Percentiles rank a stretch among this genome's conserved stretches.
phyloP scores from a whole-genome alignment of 164 flowering plant species.

The Kingdonia uniflora region DNA sequence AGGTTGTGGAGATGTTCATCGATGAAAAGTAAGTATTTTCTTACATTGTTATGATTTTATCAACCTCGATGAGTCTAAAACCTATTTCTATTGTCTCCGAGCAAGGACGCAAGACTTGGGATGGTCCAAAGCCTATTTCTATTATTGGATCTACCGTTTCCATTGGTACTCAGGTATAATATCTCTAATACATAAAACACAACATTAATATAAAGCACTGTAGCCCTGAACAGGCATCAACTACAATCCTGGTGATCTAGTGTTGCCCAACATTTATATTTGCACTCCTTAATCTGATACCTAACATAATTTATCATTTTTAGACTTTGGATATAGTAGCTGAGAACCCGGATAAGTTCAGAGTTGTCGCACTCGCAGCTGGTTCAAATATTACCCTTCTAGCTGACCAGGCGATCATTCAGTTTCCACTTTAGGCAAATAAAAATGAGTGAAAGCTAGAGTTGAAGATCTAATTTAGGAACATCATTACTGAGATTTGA shows the following conservation, averaged over 20 bases:
- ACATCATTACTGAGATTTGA: not conserved
- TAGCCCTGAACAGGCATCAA: not conserved
- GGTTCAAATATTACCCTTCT: conserved; percentile 97
- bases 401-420: conserved; percentile 74
- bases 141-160: conserved; percentile 96
- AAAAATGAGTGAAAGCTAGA: conserved; percentile 1
- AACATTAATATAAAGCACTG: too few relatives aligned
- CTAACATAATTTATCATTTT: conserved; percentile 12
- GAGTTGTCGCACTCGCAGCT: conserved; percentile 92
- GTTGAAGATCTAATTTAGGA: not conserved
- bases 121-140: conserved; percentile 90
- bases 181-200: not conserved
- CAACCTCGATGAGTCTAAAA: too few relatives aligned
- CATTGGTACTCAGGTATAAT: conserved; percentile 87
- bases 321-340: conserved; percentile 97
- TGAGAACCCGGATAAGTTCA: conserved; percentile 89
- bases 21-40: conserved; percentile 59
- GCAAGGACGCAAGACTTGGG: conserved; percentile 51
- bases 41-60: too few relatives aligned
- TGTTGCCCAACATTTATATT: not conserved
- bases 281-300: not conserved
- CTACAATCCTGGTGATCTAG: not conserved
- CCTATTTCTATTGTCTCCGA: conserved; percentile 77
- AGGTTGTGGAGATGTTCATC: conserved; percentile 94
- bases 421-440: not conserved